Evolutionary conservation across 495 filamentous ascomycete species (phyloP).

Genomic region (Penicillium cataractarum): DNA sequence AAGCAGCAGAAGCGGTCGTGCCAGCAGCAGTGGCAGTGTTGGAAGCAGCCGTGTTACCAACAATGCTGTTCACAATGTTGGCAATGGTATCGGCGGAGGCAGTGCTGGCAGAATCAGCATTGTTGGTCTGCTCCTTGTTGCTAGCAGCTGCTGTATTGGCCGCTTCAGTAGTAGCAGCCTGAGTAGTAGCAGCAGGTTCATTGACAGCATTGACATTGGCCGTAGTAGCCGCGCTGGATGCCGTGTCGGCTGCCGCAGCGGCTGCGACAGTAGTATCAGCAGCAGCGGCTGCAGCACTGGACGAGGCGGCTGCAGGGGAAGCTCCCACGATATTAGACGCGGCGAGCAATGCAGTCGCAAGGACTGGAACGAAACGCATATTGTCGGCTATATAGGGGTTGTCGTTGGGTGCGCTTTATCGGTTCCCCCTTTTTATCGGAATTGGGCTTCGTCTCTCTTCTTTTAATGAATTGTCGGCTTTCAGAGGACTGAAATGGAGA

Average conservation of each 20-base stretch:
- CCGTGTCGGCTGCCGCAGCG: conserved; percentile 1
- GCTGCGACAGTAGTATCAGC: conserved; percentile 3
- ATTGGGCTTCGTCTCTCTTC: conserved; percentile 22
- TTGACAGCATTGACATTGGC: conserved; percentile 11
- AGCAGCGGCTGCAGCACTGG: conserved; percentile 1
- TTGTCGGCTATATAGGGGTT: no score
- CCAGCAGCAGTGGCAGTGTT: conserved; percentile 11
- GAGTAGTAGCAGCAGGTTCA: conserved; percentile 2
- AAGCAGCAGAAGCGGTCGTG: conserved; percentile 12
- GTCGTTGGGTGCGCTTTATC: no score
- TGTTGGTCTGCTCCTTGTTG: background rate
- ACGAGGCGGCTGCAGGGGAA: conserved; percentile 18
- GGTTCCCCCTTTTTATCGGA: conserved; percentile 13
- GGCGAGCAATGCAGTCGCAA: conserved; percentile 31
- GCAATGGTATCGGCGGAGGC: conserved; percentile 1
- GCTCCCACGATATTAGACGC: conserved; percentile 26
- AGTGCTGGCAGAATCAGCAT: background rate
- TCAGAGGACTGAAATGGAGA: conserved; percentile 22
- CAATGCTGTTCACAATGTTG: conserved; percentile 10
- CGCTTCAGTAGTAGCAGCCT: background rate
- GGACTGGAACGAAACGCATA: conserved; percentile 35
- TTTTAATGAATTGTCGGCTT: conserved; percentile 1
- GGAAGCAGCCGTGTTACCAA: conserved; percentile 15
- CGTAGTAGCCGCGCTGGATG: background rate
- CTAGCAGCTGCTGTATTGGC: background rate